These are phyloP conservation scores for Aphanoascus verrucosus DNA, from an alignment of 2,329 filamentous ascomycete species.

Conservation along the genomic window DNA sequence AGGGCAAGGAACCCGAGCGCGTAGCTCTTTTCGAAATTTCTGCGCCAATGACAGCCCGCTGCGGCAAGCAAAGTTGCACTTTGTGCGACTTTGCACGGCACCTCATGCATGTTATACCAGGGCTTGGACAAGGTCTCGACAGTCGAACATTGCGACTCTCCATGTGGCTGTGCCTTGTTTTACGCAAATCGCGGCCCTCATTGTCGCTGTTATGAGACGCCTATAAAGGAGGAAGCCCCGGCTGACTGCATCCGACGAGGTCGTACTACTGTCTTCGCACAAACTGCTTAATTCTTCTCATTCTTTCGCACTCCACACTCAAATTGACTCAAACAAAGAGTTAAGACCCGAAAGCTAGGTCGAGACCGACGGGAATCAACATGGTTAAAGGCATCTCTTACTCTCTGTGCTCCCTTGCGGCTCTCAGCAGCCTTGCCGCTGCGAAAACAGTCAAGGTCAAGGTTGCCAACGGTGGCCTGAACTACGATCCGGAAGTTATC, in stretches of 20 bases:
- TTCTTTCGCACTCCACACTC: background rate
- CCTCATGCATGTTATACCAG: slow-evolving; percentile 1
- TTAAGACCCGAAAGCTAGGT: background rate
- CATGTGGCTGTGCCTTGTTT: slow-evolving; percentile 5
- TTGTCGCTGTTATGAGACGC: background rate
- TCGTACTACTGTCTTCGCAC: background rate
- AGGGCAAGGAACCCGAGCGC: slow-evolving; percentile 1
- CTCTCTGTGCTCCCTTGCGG: slow-evolving; percentile 9
- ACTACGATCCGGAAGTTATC: slow-evolving; percentile 12
- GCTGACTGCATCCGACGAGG: background rate
- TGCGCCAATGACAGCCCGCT: slow-evolving; percentile 1
- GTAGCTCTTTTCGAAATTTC: background rate
- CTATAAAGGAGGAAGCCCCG: slow-evolving; percentile 1
- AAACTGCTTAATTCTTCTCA: background rate
- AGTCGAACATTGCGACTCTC: background rate
- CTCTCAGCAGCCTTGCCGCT: slow-evolving; percentile 9
- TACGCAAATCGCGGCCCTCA: background rate
- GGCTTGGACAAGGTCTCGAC: background rate
- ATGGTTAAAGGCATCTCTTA: background rate
- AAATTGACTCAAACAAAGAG: slow-evolving; percentile 2
- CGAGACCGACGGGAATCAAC: background rate
- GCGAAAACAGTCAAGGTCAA: slow-evolving; percentile 13
- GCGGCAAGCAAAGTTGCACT: background rate
- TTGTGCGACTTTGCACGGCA: slow-evolving; percentile 7
- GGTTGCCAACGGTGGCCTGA: slow-evolving; percentile 14